Base-by-base conservation (phyloP, 306 rosid species). In the Potentilla sterilis region DNA sequence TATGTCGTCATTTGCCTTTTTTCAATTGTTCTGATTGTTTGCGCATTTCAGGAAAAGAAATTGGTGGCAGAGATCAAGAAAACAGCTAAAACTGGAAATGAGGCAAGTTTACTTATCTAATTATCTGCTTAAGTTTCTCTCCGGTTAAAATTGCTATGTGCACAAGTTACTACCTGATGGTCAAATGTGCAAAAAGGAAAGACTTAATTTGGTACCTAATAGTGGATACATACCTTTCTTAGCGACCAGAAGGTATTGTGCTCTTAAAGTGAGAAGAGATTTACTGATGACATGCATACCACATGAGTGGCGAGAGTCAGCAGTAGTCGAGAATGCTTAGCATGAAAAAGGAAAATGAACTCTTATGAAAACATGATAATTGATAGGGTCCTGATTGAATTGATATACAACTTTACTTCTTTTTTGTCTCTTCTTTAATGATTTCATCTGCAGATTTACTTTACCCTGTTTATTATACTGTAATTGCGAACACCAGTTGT, bases 51-150 rank as follows among this genome's bases (percentile, higher is more conserved):
- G 98, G 98, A 94, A 85, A 94, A 79, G 79, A 94, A 88, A 70
- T 84, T 94, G 81, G 97, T 94, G 80, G 98, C 98, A 9, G 98
- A 94, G 82, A 94, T 92, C 72, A 94, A 94, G 82, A 86, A 88
- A 74, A 75, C 80, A 24, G 98, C 98, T 32, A 94, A 94, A 88
- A 94, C 95, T 1, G 97, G 98, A 79, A 94, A 94, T 78, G 98
- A 94, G 93, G 98, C 73, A 83, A 80, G 80, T 78, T 77, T 46
- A 11, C 34, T 72, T 59, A 54, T 74, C 74, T 38, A 48, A 10
- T 28, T 13, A 55, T 3, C 63, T 57, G 62, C 51, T 54, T 61
- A 55, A 15, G 40, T 46, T 19, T 55, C 21, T 58, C 70, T 57
- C 67, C 67, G 46, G 5, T 59, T 58, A 5, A 14, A 24, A 6